Evolutionary conservation across 805 yeast species (phyloP).

Genomic region (Hanseniaspora clermontiae): DNA sequence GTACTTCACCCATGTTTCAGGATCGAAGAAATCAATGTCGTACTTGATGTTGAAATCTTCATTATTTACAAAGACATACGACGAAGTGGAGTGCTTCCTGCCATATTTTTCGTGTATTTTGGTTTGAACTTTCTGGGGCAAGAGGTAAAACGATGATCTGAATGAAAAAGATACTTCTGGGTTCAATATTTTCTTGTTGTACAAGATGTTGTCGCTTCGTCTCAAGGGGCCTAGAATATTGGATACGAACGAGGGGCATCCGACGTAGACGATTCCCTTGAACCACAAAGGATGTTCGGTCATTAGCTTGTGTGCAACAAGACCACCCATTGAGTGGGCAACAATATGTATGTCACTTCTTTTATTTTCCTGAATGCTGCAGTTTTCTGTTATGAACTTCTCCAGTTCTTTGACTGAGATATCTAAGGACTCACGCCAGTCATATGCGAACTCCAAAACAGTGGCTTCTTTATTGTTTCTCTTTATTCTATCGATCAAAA

Average conservation of each 20-base stretch:
- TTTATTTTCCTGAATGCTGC: slow-evolving; percentile 34
- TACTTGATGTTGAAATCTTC: slow-evolving; percentile 42
- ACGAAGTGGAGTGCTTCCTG: not conserved
- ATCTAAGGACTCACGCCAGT: slow-evolving; percentile 73
- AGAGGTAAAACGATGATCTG: slow-evolving; percentile 69
- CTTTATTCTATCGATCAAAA: slow-evolving; percentile 41
- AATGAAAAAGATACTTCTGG: slow-evolving; percentile 76
- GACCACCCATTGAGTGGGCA: slow-evolving; percentile 93
- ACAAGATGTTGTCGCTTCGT: slow-evolving; percentile 65
- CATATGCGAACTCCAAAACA: slow-evolving; percentile 75
- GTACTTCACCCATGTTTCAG: slow-evolving; percentile 66
- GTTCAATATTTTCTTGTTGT: slow-evolving; percentile 62
- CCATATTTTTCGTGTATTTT: slow-evolving; percentile 18
- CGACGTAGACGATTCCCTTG: slow-evolving; percentile 68
- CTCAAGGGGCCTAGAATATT: slow-evolving; percentile 78
- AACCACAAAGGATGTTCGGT: slow-evolving; percentile 54
- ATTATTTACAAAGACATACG: slow-evolving; percentile 39
- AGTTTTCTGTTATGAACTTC: slow-evolving; percentile 35
- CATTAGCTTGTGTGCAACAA: slow-evolving; percentile 69
- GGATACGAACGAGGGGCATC: slow-evolving; percentile 72
- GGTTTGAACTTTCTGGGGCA: slow-evolving; percentile 36
- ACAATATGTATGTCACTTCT: slow-evolving; percentile 51
- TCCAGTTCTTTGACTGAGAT: slow-evolving; percentile 40
- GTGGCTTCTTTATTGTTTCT: slow-evolving; percentile 40
- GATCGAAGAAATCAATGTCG: slow-evolving; percentile 65